Evolutionary conservation across 148 eudicot genomes (phyloP), one percentile per base, ranked within the genome.

Genomic region (Rhododendron mucronatum): DNA sequence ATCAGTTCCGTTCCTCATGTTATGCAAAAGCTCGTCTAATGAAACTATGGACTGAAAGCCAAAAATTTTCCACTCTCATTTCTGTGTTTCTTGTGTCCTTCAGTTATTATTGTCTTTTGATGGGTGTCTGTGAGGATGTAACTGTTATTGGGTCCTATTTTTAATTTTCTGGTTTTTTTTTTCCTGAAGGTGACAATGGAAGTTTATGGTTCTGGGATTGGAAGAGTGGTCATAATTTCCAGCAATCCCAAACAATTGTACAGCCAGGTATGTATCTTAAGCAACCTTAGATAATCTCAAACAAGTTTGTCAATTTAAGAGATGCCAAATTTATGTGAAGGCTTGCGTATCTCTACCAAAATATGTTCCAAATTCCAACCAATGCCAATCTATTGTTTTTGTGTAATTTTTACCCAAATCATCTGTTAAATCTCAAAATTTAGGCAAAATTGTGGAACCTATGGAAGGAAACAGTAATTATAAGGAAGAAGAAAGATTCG

Each of bases 141-240:
- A 48, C 13, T n/a, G 14, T 50, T 39, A 4, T 15, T 7, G 18
- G 23, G 7, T 81, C 5, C 61, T 0, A 26, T 41, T 63, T 21
- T 41, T 69, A 30, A 28, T 44, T 75, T 13, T 84, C 61, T 11
- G 61, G 14, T 5, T 26, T 41, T 53, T 41, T 44, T 88, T 45
- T 8, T 37, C 1, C 26, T 82, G 63, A 77, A 96, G 99, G 99
- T 84, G 99, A 96, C 87, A 96, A 96, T 81, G 99, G 99, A 88
- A 96, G 99, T 87, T 51, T 96, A 85, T 96, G 99, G 99, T 96
- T 96, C 87, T 96, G 99, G 99, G 99, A 96, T 84, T 96, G 99
- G 99, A 96, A 90, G 85, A 96, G 99, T 85, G 99, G 99, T 84
- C 98, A 96, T 84, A 95, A 93, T 88, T 96, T 96, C 89, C 99